Evolutionary conservation across 805 yeast genomes (phyloP).

Genomic region (Huiozyma naganishii): DNA sequence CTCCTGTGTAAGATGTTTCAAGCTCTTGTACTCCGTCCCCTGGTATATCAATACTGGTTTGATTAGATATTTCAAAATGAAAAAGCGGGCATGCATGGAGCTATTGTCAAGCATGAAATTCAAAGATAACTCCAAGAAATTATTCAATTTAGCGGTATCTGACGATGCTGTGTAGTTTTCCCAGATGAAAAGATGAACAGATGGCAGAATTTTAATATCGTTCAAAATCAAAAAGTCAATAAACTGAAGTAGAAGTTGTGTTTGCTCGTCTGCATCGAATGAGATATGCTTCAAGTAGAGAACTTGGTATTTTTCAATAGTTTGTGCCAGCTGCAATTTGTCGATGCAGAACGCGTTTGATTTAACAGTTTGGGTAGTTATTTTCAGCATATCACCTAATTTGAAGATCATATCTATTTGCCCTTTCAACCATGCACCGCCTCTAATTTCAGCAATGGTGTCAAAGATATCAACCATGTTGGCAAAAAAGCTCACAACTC

Average conservation of each 20-base stretch:
- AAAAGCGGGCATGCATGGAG: conserved; percentile 45
- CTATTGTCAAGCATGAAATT: conserved; percentile 38
- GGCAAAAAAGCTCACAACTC: conserved; percentile 39
- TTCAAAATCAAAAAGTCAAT: conserved; percentile 26
- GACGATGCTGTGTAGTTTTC: conserved; percentile 40
- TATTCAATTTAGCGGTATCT: conserved; percentile 37
- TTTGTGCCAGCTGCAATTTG: conserved; percentile 63
- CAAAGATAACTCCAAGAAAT: conserved; percentile 42
- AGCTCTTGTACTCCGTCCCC: conserved; percentile 37
- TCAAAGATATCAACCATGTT: conserved; percentile 58
- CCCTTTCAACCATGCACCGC: conserved; percentile 46
- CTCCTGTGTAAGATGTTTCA: conserved; percentile 31
- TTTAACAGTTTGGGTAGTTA: conserved; percentile 17
- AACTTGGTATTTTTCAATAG: conserved; percentile 50
- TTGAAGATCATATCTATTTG: conserved; percentile 30
- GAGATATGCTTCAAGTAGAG: conserved; percentile 33
- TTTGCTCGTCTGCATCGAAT: conserved; percentile 26
- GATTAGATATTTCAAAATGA: conserved; percentile 49
- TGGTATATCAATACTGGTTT: conserved; percentile 58
- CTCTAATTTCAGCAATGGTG: conserved; percentile 39
- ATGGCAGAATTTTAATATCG: conserved; percentile 23
- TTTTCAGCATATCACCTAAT: conserved; percentile 19
- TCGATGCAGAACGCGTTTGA: conserved; percentile 24
- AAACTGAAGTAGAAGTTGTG: conserved; percentile 31
- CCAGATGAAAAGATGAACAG: conserved; percentile 49